phyloP scores from a whole-genome alignment of 2,329 filamentous ascomycete genomes.

The Sclerotinia nivalis region DNA sequence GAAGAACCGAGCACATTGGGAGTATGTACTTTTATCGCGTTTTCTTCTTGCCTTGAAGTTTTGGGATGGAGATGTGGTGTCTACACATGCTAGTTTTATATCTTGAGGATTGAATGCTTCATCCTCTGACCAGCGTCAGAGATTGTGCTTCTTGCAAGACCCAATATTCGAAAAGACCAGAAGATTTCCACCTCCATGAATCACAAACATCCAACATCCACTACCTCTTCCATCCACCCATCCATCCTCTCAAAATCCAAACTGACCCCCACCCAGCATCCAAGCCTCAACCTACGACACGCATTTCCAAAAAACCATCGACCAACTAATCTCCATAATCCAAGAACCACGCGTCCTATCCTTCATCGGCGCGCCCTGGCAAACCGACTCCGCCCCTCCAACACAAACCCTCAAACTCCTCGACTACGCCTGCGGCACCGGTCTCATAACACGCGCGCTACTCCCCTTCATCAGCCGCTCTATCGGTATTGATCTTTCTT shows the following conservation, averaged over 20 bases:
- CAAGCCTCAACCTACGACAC: constrained; percentile 57
- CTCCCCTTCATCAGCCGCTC: constrained; percentile 62
- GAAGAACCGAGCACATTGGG: constrained; percentile 44
- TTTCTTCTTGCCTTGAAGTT: not conserved
- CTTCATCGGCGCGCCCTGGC: constrained; percentile 64
- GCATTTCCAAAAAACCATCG: constrained; percentile 55
- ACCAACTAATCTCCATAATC: constrained; percentile 56
- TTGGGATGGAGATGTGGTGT: not conserved
- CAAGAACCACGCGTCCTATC: constrained; percentile 49
- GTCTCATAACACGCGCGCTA: constrained; percentile 50
- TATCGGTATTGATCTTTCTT: constrained; percentile 69
- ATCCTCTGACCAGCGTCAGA: not conserved
- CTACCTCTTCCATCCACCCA: not conserved
- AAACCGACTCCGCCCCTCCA: constrained; percentile 21
- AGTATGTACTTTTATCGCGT: constrained; percentile 42
- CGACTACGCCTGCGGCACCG: constrained; percentile 77
- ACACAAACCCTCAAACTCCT: constrained; percentile 47
- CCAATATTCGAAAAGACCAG: fast-evolving
- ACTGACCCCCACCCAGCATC: constrained; percentile 41
- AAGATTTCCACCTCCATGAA: not conserved
- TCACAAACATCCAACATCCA: too few relatives aligned
- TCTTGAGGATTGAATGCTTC: not conserved
- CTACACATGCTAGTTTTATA: not conserved
- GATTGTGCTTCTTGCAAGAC: not conserved
- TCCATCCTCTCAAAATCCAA: too few relatives aligned